phyloP scores from a whole-genome alignment of 306 rosid species.

The Argentina anserina region DNA sequence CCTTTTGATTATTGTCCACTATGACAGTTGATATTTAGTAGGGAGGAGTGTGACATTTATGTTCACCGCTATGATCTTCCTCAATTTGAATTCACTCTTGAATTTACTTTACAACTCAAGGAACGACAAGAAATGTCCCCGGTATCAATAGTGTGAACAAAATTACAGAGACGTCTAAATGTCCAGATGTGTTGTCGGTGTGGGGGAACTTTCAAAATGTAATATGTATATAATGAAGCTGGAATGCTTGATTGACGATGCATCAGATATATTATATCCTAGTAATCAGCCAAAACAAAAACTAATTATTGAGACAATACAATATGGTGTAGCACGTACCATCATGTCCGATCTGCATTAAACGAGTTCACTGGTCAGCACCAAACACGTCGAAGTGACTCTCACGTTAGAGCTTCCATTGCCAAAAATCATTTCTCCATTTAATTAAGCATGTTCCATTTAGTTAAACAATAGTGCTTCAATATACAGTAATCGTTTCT shows the following conservation, averaged over 20 bases:
- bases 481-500: not conserved
- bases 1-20: no score
- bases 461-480: not conserved
- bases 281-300: not conserved
- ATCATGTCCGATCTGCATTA: not conserved
- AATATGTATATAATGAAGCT: no score
- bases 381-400: conserved; percentile 6
- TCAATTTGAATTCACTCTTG: no score
- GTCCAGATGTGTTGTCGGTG: not conserved
- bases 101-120: no score
- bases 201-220: not conserved
- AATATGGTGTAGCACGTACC: not conserved
- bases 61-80: no score
- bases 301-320: not conserved
- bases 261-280: not conserved
- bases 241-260: no score
- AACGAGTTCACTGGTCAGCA: not conserved
- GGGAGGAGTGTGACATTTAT: no score
- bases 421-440: not conserved
- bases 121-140: not conserved
- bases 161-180: not conserved
- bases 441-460: not conserved
- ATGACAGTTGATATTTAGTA: no score
- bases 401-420: not conserved
- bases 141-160: not conserved